These are phyloP conservation scores for Talaromyces sp. DNA, from an alignment of 2,329 filamentous ascomycete species.

Conservation along the genomic window DNA sequence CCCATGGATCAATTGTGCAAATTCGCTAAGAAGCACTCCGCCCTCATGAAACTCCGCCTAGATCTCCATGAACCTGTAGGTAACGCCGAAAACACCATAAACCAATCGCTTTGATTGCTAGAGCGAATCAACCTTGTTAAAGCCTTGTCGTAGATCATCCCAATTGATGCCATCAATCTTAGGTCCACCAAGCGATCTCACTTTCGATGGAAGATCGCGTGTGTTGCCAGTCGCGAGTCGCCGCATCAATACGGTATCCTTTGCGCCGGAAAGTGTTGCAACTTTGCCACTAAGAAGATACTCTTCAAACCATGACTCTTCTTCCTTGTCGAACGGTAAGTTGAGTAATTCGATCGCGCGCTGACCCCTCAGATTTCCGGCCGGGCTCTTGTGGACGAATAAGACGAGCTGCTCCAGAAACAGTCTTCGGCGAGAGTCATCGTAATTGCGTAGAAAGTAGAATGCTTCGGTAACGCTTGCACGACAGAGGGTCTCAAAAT, in stretches of 20 bases:
- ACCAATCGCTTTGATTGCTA: background rate
- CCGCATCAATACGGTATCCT: constrained; percentile 72
- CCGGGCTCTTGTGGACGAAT: constrained; percentile 50
- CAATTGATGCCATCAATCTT: constrained; percentile 52
- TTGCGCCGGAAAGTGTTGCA: constrained; percentile 61
- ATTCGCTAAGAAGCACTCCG: background rate
- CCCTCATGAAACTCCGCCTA: background rate
- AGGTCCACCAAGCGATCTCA: constrained; percentile 42
- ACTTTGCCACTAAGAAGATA: constrained; percentile 64
- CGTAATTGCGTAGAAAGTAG: constrained; percentile 65
- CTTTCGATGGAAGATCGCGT: constrained; percentile 29
- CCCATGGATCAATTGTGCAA: background rate
- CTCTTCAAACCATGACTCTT: constrained; percentile 72
- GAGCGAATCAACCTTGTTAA: constrained; percentile 21
- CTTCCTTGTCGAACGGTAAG: constrained; percentile 65
- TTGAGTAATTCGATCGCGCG: constrained; percentile 68
- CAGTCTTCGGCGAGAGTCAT: constrained; percentile 58
- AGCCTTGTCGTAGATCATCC: constrained; percentile 45
- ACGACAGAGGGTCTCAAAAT: constrained; percentile 66
- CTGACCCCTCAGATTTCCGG: constrained; percentile 44
- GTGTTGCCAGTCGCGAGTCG: constrained; percentile 63
- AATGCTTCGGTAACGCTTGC: constrained; percentile 70
- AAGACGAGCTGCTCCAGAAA: constrained; percentile 66
- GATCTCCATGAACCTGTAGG: background rate
- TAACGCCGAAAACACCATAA: background rate